phyloP scores from a whole-genome alignment of 805 yeast genomes.

The Candida tallmaniae region DNA sequence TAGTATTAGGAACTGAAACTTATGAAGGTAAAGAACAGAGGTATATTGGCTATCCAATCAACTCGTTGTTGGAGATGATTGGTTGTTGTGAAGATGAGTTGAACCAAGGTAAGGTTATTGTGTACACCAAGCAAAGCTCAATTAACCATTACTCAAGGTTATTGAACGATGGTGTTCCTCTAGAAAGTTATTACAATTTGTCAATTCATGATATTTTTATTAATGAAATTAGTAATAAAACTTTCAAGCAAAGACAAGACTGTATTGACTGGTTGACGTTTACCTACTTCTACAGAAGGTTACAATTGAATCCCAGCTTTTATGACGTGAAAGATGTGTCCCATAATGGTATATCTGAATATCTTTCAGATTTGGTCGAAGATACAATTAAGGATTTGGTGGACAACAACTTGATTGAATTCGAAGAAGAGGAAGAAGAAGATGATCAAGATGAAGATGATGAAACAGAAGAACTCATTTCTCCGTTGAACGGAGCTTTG shows the following conservation, averaged over 20 bases:
- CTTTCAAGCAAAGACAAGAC: slow-evolving; percentile 68
- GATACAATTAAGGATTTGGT: slow-evolving; percentile 57
- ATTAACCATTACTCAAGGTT: slow-evolving; percentile 67
- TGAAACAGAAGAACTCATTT: slow-evolving; percentile 35
- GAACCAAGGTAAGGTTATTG: slow-evolving; percentile 33
- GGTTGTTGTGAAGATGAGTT: slow-evolving; percentile 38
- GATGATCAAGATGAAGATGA: slow-evolving; percentile 35
- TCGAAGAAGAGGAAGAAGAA: slow-evolving; percentile 39
- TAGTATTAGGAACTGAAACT: slow-evolving; percentile 66
- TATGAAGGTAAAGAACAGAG: slow-evolving; percentile 74
- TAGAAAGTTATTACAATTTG: slow-evolving; percentile 69
- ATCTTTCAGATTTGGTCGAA: slow-evolving; percentile 80
- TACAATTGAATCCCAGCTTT: slow-evolving; percentile 80
- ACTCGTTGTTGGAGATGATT: slow-evolving; percentile 63
- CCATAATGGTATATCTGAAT: slow-evolving; percentile 70
- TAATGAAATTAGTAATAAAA: slow-evolving; percentile 65
- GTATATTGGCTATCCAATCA: slow-evolving; percentile 62
- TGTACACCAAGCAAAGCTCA: slow-evolving; percentile 52
- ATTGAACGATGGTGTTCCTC: slow-evolving; percentile 68
- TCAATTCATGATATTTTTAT: slow-evolving; percentile 63
- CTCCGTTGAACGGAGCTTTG: slow-evolving; percentile 65
- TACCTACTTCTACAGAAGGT: slow-evolving; percentile 75
- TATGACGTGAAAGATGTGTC: slow-evolving; percentile 72
- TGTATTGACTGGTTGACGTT: slow-evolving; percentile 89
- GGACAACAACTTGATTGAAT: slow-evolving; percentile 58